Evolutionary conservation across 768 basidiomycete species (phyloP).

Genomic region (Tremella yokohamensis): DNA sequence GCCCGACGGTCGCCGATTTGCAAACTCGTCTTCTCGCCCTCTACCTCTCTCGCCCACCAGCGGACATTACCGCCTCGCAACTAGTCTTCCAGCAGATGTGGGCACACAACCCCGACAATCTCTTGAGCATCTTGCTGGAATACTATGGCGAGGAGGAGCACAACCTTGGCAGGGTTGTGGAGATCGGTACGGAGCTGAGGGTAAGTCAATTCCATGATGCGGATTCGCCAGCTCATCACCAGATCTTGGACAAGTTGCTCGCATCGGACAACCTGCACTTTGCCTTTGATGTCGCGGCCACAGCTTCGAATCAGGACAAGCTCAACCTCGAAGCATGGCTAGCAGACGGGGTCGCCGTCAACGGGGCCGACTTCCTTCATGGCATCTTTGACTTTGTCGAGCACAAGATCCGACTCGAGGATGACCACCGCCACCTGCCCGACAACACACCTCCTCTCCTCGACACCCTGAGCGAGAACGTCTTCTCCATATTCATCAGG

Average conservation of each 20-base stretch:
- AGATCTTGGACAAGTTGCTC: slow-evolving; percentile 86
- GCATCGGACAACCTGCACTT: slow-evolving; percentile 84
- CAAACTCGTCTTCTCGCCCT: slow-evolving; percentile 76
- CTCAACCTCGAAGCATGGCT: slow-evolving; percentile 97
- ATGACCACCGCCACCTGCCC: slow-evolving; percentile 58
- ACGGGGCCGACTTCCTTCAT: slow-evolving; percentile 80
- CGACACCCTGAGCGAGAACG: slow-evolving; percentile 55
- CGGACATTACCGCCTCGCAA: slow-evolving; percentile 89
- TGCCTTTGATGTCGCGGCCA: slow-evolving; percentile 86
- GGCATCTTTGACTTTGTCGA: slow-evolving; percentile 84
- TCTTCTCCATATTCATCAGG: slow-evolving; percentile 77
- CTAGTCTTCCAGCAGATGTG: slow-evolving; percentile 95
- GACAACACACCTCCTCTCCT: slow-evolving; percentile 58
- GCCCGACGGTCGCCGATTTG: slow-evolving; percentile 80
- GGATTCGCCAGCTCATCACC: slow-evolving; percentile 5
- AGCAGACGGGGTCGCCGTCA: slow-evolving; percentile 73
- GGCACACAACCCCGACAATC: slow-evolving; percentile 80
- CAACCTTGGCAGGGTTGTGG: slow-evolving; percentile 89
- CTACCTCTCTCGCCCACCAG: slow-evolving; percentile 61
- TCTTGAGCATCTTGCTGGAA: slow-evolving; percentile 81
- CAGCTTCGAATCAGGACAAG: slow-evolving; percentile 88
- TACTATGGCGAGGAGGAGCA: slow-evolving; percentile 88
- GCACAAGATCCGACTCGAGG: slow-evolving; percentile 88
- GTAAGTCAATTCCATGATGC: slow-evolving; percentile 53
- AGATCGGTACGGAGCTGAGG: slow-evolving; percentile 92